Evolutionary conservation across 2,329 filamentous ascomycete genomes (phyloP).

Genomic region (Arthroderma uncinatum): DNA sequence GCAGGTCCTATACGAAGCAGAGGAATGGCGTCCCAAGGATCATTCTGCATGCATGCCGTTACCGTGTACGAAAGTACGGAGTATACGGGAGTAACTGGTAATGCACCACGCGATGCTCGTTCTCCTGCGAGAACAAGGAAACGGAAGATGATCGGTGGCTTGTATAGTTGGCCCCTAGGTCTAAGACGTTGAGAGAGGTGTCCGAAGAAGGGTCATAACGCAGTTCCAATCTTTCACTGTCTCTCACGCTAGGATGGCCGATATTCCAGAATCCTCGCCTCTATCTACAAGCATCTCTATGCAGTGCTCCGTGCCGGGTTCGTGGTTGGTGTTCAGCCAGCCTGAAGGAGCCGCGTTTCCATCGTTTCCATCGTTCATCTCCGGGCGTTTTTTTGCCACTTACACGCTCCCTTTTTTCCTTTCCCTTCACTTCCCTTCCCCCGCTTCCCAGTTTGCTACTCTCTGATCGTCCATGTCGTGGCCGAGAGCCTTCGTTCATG

Average conservation of each 20-base stretch:
- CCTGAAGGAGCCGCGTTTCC: constrained; percentile 2
- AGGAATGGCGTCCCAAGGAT: not conserved
- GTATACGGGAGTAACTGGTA: too few relatives aligned
- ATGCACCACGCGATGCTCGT: too few relatives aligned
- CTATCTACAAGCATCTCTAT: too few relatives aligned
- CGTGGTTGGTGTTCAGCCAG: not conserved
- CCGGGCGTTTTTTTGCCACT: not conserved
- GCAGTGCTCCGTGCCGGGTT: not conserved
- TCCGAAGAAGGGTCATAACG: not conserved
- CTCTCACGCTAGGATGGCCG: too few relatives aligned
- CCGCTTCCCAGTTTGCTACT: constrained; percentile 4
- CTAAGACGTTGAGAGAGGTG: not conserved
- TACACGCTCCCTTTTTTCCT: not conserved
- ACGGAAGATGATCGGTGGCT: not conserved
- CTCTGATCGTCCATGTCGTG: not conserved
- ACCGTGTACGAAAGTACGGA: not conserved
- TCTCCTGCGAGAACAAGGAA: not conserved
- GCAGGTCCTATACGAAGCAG: not conserved
- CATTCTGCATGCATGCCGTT: not conserved
- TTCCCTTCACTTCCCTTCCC: not conserved
- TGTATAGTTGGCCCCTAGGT: not conserved
- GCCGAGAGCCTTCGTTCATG: not conserved
- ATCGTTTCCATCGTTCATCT: not conserved
- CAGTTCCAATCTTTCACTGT: not conserved
- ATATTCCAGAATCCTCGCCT: not conserved